Base-by-base conservation (phyloP, 805 yeast genomes). In the Hanseniaspora hatyaiensis region DNA sequence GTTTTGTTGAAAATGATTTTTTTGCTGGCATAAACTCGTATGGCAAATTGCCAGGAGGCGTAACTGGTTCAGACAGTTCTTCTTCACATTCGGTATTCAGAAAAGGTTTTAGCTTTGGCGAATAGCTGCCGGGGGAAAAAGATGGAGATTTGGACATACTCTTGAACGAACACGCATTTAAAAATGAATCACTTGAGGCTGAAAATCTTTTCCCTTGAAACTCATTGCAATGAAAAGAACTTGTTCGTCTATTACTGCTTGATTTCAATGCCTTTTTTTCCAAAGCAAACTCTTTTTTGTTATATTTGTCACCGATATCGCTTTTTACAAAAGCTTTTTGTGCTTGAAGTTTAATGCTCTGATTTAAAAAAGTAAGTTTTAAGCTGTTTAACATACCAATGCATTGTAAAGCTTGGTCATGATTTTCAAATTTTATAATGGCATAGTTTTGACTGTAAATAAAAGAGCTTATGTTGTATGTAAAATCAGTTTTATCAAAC, bases 351-450 rank as follows among this genome's bases (percentile, higher is more conserved):
- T 3, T n/a, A 13, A 16, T n/a, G 4, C 4, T 19, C 4, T 24
- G n/a, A 23, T 19, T 24, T 8, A n/a, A 6, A 22, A 41, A 15
- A 15, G 4, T 13, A 15, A 41, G 2, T 16, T 15, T 9, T 2
- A 16, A 6, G 4, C 28, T n/a, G 6, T 41, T 16, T 12, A 41
- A 13, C 5, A 12, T 2, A 11, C 16, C 13, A 8, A 43, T 43
- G 6, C 38, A 34, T 8, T 43, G 24, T 8, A 22, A 11, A 4
- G 48, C 48, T 29, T 43, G 48, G 11, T 36, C 12, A 23, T 43
- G 48, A 6, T 19, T 24, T 3, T 12, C 34, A 19, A 43, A 29
- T 13, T 34, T 43, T 1, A 43, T 20, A 9, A 43, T 28, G 13
- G 23, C 23, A 19, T 34, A 34, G 8, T 28, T 24, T 6, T 43